Evolutionary conservation across 75 land plant species (phyloP).

Genomic region (Larix kaempferi): DNA sequence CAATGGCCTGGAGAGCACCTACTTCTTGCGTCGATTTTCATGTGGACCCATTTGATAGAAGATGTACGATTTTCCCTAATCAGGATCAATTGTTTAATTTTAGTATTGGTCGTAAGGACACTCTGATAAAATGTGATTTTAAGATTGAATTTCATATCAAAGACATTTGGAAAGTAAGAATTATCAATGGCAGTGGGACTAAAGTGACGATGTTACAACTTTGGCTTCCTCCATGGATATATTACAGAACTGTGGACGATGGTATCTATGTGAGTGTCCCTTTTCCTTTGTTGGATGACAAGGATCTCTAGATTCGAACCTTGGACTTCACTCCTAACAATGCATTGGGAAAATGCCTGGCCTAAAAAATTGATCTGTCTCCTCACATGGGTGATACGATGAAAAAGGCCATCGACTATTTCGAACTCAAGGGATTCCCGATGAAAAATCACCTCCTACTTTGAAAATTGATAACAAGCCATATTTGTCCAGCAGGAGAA

Average conservation of each 20-base stretch:
- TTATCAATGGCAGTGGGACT: too few species aligned
- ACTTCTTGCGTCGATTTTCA: too few species aligned
- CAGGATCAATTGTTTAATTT: conserved; percentile 41
- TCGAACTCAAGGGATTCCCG: conserved; percentile 27
- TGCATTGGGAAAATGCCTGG: too few species aligned
- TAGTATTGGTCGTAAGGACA: conserved; percentile 5
- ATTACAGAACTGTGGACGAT: conserved; percentile 86
- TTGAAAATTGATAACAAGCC: too few species aligned
- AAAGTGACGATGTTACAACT: conserved; percentile 53
- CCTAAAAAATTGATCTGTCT: conserved; percentile 41
- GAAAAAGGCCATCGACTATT: conserved; percentile 38
- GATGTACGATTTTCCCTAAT: conserved; percentile 44
- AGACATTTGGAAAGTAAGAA: too few species aligned
- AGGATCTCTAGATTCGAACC: conserved; percentile 91
- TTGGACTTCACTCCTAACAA: conserved; percentile 75
- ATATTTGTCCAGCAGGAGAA: too few species aligned
- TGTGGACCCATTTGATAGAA: too few species aligned
- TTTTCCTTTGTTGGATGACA: conserved; percentile 69
- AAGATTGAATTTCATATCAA: too few species aligned
- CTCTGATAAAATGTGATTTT: too few species aligned
- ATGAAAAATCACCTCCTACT: too few species aligned
- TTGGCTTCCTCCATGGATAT: too few species aligned
- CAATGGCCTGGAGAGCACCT: too few species aligned
- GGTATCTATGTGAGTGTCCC: conserved; percentile 54
- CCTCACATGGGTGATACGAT: conserved; percentile 50